phyloP scores from a whole-genome alignment of 345 rosid species.

The Fremontodendron californicum region DNA sequence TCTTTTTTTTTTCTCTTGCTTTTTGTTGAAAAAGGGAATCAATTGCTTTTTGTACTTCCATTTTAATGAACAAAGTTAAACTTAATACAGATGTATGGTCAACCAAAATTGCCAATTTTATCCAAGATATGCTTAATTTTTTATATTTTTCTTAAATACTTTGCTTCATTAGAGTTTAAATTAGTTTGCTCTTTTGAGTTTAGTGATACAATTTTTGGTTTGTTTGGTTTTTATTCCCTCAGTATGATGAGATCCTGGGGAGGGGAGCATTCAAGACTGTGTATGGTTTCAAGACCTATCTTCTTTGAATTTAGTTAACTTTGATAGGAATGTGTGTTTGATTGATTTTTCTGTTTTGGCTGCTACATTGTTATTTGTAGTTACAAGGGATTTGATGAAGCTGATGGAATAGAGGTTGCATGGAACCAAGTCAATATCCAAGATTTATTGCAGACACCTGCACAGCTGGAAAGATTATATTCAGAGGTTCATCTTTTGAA shows the following conservation, averaged over 20 bases:
- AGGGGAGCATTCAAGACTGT: constrained; percentile 97
- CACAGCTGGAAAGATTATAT: constrained; percentile 69
- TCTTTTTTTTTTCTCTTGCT: neutral
- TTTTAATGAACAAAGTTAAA: neutral
- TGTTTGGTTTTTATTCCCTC: constrained; percentile 6
- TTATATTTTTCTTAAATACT: neutral
- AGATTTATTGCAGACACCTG: constrained; percentile 71
- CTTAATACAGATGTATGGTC: neutral
- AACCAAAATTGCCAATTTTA: neutral
- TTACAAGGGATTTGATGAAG: constrained; percentile 85
- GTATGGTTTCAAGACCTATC: constrained; percentile 53
- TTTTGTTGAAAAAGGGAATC: too few relatives aligned
- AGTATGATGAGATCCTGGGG: constrained; percentile 84
- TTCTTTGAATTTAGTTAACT: constrained; percentile 10
- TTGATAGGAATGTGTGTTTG: neutral
- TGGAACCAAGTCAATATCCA: constrained; percentile 85
- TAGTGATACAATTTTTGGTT: neutral
- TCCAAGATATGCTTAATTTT: neutral
- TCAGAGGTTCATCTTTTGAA: constrained; percentile 82
- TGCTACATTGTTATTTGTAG: constrained; percentile 26
- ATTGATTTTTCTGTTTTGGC: constrained; percentile 11
- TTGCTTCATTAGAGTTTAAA: neutral
- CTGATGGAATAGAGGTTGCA: constrained; percentile 86
- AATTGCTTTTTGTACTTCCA: neutral
- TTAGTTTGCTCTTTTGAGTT: neutral